Conservation (phyloP, 805 yeast species). For the Metschnikowia reukaufii region DNA sequence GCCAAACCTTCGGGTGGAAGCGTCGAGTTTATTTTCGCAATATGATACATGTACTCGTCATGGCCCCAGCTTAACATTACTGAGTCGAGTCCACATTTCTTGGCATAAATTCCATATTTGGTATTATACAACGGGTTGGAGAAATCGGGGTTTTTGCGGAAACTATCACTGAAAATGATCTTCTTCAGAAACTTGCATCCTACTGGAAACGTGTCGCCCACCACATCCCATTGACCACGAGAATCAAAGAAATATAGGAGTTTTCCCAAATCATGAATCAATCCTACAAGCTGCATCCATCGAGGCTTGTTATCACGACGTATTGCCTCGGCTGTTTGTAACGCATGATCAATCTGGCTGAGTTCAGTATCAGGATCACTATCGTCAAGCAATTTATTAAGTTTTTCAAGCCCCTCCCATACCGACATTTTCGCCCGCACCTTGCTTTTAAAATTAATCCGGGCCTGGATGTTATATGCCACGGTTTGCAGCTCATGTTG, state of each 20-base stretch:
- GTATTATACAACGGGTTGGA: conserved; percentile 63
- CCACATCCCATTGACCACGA: conserved; percentile 79
- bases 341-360: conserved; percentile 72
- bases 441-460: conserved; percentile 69
- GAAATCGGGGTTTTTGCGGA: conserved; percentile 59
- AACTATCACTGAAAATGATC: conserved; percentile 60
- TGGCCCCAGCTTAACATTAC: conserved; percentile 80
- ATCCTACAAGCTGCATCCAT: conserved; percentile 75
- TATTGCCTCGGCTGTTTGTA: conserved; percentile 76
- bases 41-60: conserved; percentile 74
- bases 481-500: conserved; percentile 72
- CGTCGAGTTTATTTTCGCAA: conserved; percentile 62
- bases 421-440: conserved; percentile 64
- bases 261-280: conserved; percentile 72
- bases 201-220: conserved; percentile 76
- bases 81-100: conserved; percentile 63
- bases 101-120: conserved; percentile 64
- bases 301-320: conserved; percentile 65
- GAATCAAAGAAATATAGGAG: conserved; percentile 68
- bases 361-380: conserved; percentile 75
- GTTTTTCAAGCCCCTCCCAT: conserved; percentile 67
- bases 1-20: conserved; percentile 68
- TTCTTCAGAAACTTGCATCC: conserved; percentile 64
- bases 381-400: conserved; percentile 65
- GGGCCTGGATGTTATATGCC: conserved; percentile 68